These are phyloP conservation scores for Xylariomycetidae sp. DNA, from an alignment of 2,329 filamentous ascomycete genomes.

Conservation along the genomic window DNA sequence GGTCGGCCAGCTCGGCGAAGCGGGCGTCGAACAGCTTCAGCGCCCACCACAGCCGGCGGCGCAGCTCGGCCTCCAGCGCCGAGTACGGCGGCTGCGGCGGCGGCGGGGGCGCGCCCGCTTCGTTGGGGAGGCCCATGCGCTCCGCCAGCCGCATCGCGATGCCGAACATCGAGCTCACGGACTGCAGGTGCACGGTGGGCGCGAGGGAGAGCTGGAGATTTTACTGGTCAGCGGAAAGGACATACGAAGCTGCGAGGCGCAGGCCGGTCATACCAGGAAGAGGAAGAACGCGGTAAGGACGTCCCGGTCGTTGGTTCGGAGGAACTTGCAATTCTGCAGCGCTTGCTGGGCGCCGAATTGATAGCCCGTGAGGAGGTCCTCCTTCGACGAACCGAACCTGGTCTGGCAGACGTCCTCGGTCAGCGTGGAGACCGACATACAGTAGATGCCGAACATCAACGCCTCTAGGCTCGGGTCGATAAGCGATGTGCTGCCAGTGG, in stretches of 20 bases:
- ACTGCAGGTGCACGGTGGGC: constrained; percentile 37
- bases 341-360: constrained; percentile 47
- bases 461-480: constrained; percentile 41
- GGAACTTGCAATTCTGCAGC: constrained; percentile 42
- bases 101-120: constrained; percentile 28
- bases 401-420: constrained; percentile 34
- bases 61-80: constrained; percentile 50
- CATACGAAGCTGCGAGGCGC: no score
- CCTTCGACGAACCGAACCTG: constrained; percentile 35
- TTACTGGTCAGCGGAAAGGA: background rate
- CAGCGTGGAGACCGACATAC: constrained; percentile 36
- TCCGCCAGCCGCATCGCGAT: constrained; percentile 51
- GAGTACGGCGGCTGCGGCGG: no score
- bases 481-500: constrained; percentile 33
- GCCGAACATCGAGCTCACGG: constrained; percentile 46
- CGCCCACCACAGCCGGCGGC: constrained; percentile 57
- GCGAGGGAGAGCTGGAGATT: constrained; percentile 40
- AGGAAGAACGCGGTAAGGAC: constrained; percentile 52
- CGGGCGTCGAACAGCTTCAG: constrained; percentile 51
- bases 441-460: constrained; percentile 51
- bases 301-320: constrained; percentile 44
- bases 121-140: constrained; percentile 48
- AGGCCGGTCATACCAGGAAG: constrained; percentile 40
- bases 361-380: constrained; percentile 35
- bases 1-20: constrained; percentile 44